Evolutionary conservation across 2,329 filamentous ascomycete genomes (phyloP), one percentile per base, ranked within the genome.

Genomic region (Ilyonectria destructans): DNA sequence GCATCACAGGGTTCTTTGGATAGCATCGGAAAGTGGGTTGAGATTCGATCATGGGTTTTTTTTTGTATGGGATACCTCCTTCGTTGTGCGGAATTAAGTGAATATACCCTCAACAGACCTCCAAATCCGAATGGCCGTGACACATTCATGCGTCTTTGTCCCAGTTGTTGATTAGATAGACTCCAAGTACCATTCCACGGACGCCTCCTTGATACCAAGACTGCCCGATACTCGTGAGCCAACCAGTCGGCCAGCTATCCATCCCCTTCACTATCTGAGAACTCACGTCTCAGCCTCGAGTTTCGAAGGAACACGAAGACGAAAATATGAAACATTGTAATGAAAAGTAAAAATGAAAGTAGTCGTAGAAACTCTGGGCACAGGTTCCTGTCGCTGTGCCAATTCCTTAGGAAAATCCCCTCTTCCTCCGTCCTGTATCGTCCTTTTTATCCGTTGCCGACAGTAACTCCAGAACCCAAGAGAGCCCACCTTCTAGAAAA

Each of bases 371-470:
- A 63, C 67, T 72, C 61, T 68, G 37, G 62, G 59, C 67, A 69
- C 62, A 66, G 33, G 45, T 58, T 68, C 57, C 21, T 35, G 52
- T 62, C 57, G 69, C 57, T 74, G 35, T 67, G 67, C 67, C 67
- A 66, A 52, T 58, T 43, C 58, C 56, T 51, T 57, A 52, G 29
- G 35, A 62, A 66, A 56, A 57, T 43, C 65, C 35, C 56, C 57
- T 69, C 65, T 65, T 66, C 70, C 62, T 62, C 60, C 63, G 43
- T 71, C 73, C 69, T 72, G 70, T 76, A 69, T 70, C 71, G 65
- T 68, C 69, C 65, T 76, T 73, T 75, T 71, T 52, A 69, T 62
- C 74, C 71, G 62, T 69, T 62, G 29, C 74, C 74, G 62, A 67
- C 35, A 68, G 46, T 68, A 76, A 76, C 74, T 75, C 74, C 74